phyloP scores from a whole-genome alignment of 2,329 filamentous ascomycete species.

The Furcasterigmium furcatum region DNA sequence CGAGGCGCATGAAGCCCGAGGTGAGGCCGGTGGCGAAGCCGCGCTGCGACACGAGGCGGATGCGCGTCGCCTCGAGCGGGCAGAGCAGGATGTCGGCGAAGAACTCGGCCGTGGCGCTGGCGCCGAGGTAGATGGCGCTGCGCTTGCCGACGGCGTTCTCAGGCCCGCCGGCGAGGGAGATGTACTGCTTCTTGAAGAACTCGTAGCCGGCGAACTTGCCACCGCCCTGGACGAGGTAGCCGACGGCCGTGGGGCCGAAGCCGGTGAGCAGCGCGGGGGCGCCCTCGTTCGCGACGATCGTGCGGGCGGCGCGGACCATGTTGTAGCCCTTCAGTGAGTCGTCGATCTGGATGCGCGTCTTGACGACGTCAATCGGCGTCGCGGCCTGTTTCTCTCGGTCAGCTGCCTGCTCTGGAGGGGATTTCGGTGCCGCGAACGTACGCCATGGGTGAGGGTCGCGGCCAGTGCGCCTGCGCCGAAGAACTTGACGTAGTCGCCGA shows the following conservation, averaged over 20 bases:
- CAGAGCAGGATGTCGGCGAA: conserved; percentile 80
- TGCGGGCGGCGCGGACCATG: conserved; percentile 74
- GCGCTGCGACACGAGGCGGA: conserved; percentile 77
- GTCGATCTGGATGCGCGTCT: conserved; percentile 89
- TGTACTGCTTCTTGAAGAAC: conserved; percentile 88
- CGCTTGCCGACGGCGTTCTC: conserved; percentile 39
- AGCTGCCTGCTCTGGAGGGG: neutral
- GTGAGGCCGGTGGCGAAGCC: conserved; percentile 71
- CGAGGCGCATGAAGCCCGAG: conserved; percentile 71
- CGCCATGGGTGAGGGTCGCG: conserved; percentile 48
- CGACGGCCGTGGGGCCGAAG: conserved; percentile 80
- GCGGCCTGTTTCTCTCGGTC: conserved; percentile 32
- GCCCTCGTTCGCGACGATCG: conserved; percentile 77
- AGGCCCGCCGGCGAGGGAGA: conserved; percentile 60
- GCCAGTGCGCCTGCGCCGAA: conserved; percentile 50
- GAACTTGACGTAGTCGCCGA: conserved; percentile 48
- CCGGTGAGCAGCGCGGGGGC: conserved; percentile 77
- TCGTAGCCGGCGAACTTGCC: conserved; percentile 92
- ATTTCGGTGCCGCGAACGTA: conserved; percentile 22
- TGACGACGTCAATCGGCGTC: conserved; percentile 67
- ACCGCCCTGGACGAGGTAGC: conserved; percentile 86
- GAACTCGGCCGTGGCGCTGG: conserved; percentile 66
- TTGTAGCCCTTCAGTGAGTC: conserved; percentile 80
- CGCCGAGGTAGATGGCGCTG: conserved; percentile 67
- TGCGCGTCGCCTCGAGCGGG: conserved; percentile 80